Percentiles rank a stretch among this genome's conserved stretches.
phyloP scores from a whole-genome alignment of 2,329 filamentous ascomycete species.

The Echinosphaeria canescens region DNA sequence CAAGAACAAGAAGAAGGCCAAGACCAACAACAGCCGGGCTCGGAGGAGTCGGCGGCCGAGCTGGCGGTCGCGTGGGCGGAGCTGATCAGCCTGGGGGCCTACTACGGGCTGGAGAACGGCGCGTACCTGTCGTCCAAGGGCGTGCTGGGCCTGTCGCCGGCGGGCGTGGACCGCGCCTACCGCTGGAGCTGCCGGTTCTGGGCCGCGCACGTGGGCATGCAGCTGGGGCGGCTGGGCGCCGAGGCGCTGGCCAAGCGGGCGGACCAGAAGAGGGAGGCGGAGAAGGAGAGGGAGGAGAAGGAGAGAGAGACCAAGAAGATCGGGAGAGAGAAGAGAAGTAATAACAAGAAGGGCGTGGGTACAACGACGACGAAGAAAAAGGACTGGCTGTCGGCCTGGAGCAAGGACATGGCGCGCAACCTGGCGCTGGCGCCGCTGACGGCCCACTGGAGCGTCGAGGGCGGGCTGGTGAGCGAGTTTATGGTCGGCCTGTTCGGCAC shows the following conservation, averaged over 20 bases:
- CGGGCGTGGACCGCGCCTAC: slow-evolving; percentile 37
- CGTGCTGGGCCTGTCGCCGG: slow-evolving; percentile 35
- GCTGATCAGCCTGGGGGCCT: slow-evolving; percentile 42
- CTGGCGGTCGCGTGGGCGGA: slow-evolving; percentile 40
- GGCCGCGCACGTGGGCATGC: slow-evolving; percentile 55
- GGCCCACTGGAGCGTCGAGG: slow-evolving; percentile 59
- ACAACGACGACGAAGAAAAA: slow-evolving; percentile 10
- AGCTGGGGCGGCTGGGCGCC: slow-evolving; percentile 42
- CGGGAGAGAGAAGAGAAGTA: slow-evolving; percentile 4
- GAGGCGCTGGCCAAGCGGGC: slow-evolving; percentile 16
- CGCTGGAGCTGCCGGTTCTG: slow-evolving; percentile 63
- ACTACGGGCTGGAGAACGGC: slow-evolving; percentile 67
- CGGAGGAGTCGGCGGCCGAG: slow-evolving; percentile 15
- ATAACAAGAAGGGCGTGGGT: slow-evolving; percentile 3
- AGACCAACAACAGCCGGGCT: slow-evolving; percentile 8
- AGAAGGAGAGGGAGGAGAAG: background rate
- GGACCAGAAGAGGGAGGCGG: slow-evolving; percentile 4
- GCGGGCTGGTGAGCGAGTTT: slow-evolving; percentile 26
- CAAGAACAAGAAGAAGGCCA: slow-evolving; percentile 11
- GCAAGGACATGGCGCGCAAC: slow-evolving; percentile 46
- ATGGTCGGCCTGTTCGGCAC: slow-evolving; percentile 17
- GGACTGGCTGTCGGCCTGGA: slow-evolving; percentile 30
- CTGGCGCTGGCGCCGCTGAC: slow-evolving; percentile 64
- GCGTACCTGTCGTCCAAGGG: slow-evolving; percentile 58
- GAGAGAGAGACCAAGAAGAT: no score